Conservation (phyloP, 495 filamentous ascomycete genomes). For the Tuber melanosporum region DNA sequence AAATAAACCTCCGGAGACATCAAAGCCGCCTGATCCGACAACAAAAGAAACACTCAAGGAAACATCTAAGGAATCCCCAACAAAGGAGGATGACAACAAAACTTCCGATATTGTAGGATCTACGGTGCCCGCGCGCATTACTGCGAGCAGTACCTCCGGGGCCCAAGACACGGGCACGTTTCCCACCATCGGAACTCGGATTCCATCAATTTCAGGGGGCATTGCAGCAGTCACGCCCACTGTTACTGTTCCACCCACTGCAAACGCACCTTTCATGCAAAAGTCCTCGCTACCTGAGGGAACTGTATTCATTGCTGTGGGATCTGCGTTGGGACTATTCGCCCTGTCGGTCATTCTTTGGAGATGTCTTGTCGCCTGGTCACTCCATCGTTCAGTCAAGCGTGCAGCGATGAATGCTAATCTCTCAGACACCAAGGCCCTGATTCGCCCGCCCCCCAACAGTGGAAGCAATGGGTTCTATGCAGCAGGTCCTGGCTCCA, state of each 20-base stretch:
- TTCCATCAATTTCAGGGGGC: slow-evolving; percentile 31
- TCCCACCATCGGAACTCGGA: slow-evolving; percentile 25
- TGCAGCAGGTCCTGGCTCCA: slow-evolving; percentile 44
- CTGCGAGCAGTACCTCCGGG: slow-evolving; percentile 38
- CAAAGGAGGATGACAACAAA: background rate
- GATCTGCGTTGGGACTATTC: slow-evolving; percentile 76
- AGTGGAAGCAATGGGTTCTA: slow-evolving; percentile 43
- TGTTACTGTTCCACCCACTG: slow-evolving; percentile 64
- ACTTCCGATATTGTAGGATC: slow-evolving; percentile 26
- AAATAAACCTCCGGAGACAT: slow-evolving; percentile 38
- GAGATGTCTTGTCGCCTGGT: slow-evolving; percentile 85
- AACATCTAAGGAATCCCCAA: slow-evolving; percentile 6
- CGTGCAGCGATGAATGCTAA: slow-evolving; percentile 69
- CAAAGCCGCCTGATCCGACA: slow-evolving; percentile 20
- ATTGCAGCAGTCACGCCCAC: slow-evolving; percentile 20
- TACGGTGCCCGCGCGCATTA: slow-evolving; percentile 30
- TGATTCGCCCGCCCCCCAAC: slow-evolving; percentile 27
- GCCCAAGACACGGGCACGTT: slow-evolving; percentile 32
- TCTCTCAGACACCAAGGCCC: slow-evolving; percentile 56
- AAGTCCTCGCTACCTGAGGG: slow-evolving; percentile 85
- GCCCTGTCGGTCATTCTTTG: slow-evolving; percentile 73
- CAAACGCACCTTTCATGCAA: slow-evolving; percentile 89
- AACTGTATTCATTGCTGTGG: slow-evolving; percentile 92
- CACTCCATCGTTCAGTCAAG: slow-evolving; percentile 80
- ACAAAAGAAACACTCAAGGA: slow-evolving; percentile 16